Conservation (phyloP, 106 monocot genomes). For the Gastrodia elata region DNA sequence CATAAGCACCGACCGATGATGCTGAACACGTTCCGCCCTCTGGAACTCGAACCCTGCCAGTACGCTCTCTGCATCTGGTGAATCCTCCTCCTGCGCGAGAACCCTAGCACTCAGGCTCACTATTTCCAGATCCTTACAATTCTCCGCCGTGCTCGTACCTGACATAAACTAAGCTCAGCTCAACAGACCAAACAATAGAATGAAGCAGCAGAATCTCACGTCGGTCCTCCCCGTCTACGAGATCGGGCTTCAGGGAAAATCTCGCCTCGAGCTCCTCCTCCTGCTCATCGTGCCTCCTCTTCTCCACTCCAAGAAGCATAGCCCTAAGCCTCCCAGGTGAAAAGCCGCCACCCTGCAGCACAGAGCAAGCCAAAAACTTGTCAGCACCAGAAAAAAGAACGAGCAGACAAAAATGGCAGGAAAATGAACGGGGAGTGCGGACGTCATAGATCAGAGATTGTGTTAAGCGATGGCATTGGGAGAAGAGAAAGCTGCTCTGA, state of each 20-base stretch:
- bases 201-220: background rate
- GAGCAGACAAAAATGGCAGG: background rate
- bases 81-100: conserved; percentile 23
- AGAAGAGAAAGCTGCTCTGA: conserved; percentile 19
- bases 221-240: conserved; percentile 7
- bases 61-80: conserved; percentile 25
- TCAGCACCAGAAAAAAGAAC: background rate
- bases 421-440: background rate
- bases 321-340: conserved; percentile 57
- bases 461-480: background rate
- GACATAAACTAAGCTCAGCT: background rate
- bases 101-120: conserved; percentile 30
- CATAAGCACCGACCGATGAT: conserved; percentile 21
- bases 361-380: background rate
- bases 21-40: conserved; percentile 32
- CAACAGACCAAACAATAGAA: conserved; percentile 6
- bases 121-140: conserved; percentile 42
- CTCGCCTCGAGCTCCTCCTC: conserved; percentile 34
- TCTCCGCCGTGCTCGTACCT: conserved; percentile 29
- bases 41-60: conserved; percentile 77
- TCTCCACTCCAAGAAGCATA: conserved; percentile 58
- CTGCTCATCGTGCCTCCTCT: conserved; percentile 27
- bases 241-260: conserved; percentile 27
- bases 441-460: background rate
- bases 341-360: conserved; percentile 34